These are phyloP conservation scores for Xylaria palmicola DNA, from an alignment of 495 filamentous ascomycete species.

Conservation along the genomic window DNA sequence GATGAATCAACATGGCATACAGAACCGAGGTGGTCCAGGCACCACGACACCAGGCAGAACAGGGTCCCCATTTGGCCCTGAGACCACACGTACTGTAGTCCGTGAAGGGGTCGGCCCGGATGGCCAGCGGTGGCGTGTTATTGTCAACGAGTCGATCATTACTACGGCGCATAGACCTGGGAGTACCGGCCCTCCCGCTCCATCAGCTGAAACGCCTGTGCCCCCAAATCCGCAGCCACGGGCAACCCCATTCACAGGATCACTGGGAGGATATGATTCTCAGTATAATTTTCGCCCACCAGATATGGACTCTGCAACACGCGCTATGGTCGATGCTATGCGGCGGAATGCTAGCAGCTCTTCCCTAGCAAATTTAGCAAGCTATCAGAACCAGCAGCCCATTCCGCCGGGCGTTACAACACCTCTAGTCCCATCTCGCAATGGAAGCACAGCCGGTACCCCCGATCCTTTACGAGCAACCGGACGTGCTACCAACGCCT, in stretches of 20 bases:
- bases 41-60: slow-evolving; percentile 22
- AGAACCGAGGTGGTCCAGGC: slow-evolving; percentile 10
- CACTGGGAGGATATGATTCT: slow-evolving; percentile 32
- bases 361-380: slow-evolving; percentile 34
- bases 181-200: slow-evolving; percentile 20
- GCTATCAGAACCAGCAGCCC: slow-evolving; percentile 32
- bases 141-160: slow-evolving; percentile 25
- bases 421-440: slow-evolving; percentile 37
- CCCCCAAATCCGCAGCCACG: slow-evolving; percentile 10
- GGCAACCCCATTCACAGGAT: slow-evolving; percentile 18
- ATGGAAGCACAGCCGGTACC: slow-evolving; percentile 42
- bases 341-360: slow-evolving; percentile 47
- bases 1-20: slow-evolving; percentile 5
- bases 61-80: slow-evolving; percentile 19
- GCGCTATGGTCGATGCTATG: slow-evolving; percentile 47
- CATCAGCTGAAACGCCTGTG: slow-evolving; percentile 1
- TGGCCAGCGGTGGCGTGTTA: slow-evolving; percentile 32
- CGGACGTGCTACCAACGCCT: slow-evolving; percentile 20
- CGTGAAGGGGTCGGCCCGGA: slow-evolving; percentile 30
- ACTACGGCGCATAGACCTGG: slow-evolving; percentile 8
- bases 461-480: slow-evolving; percentile 37
- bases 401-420: slow-evolving; percentile 44
- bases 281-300: slow-evolving; percentile 43
- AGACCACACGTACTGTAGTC: slow-evolving; percentile 19
- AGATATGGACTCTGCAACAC: slow-evolving; percentile 41